Base-by-base conservation (phyloP, 2,329 filamentous ascomycete genomes). In the Aspergillus novofumigatus region DNA sequence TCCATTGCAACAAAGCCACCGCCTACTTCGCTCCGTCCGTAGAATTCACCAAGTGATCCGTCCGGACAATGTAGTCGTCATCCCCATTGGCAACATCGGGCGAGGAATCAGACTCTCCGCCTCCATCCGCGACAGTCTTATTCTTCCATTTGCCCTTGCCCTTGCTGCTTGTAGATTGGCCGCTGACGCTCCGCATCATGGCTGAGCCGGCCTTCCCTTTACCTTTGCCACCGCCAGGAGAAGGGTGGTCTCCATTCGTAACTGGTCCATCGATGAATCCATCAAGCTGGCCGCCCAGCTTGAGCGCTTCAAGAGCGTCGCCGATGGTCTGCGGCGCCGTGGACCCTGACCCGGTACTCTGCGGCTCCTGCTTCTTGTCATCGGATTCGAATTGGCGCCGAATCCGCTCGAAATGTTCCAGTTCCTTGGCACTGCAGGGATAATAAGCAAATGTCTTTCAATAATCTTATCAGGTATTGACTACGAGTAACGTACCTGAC, bases 341-440 rank as follows among this genome's bases (percentile, higher is more conserved):
- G 5, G 58, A 48, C 6, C 48, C 55, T 26, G 59, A 44, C 23
- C 55, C 42, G 17, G 45, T 54, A 6, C 54, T 55, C 38, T 54
- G 55, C 7, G 66, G 64, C 17, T 74, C 71, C 42, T 76, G 71
- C 55, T 77, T 74, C 60, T 78, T 75, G 51, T 80, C 68, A 73
- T 77, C 72, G 73, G 81, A 67, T 77, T 99, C 94, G 69, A 99
- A 99, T 20, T 86, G 84, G 20, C 83, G 85, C 42, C 94, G 81
- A 5, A 99, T 93, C 0, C 83, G 79, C 69, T 96, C 90, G 67
- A 97, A 99, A 71, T 99, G 94, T 50, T 88, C 84, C 44, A 99
- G 78, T 77, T 99, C 94, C 60, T 96, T 93, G 10, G 89, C 87
- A 68, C 91, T 96, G 59, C 60, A 38, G 53, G 26, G 11, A 25